Percentiles rank a stretch among this genome's conserved stretches.
phyloP scores from a whole-genome alignment of 164 flowering plant species.

The Chimonanthus praecox region DNA sequence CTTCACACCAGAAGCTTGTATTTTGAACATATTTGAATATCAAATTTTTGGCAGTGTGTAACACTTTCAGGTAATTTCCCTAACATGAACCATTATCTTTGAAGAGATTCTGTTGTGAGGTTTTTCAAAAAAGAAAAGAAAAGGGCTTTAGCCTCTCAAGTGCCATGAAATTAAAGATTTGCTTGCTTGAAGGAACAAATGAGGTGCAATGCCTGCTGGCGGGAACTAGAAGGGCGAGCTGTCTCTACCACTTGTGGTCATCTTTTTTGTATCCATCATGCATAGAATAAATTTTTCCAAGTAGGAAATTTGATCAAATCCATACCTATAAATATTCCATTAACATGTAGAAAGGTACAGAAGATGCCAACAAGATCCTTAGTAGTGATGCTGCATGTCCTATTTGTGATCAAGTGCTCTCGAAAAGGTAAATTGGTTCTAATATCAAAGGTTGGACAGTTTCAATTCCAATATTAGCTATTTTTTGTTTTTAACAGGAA shows the following conservation, averaged over 20 bases:
- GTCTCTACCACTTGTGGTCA: constrained; percentile 81
- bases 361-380: constrained; percentile 87
- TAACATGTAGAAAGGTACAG: constrained; percentile 58
- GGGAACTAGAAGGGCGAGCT: constrained; percentile 83
- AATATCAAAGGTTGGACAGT: background rate
- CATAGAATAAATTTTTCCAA: background rate
- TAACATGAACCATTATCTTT: too few species aligned
- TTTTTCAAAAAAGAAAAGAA: too few species aligned
- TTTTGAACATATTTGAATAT: background rate
- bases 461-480: background rate
- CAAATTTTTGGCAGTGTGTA: background rate
- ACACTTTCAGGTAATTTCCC: background rate
- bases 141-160: background rate
- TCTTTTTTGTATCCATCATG: constrained; percentile 64
- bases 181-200: constrained; percentile 28
- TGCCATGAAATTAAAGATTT: background rate
- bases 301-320: background rate
- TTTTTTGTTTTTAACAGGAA: background rate
- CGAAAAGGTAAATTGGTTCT: constrained; percentile 54
- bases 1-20: background rate
- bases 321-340: constrained; percentile 2
- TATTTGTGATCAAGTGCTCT: constrained; percentile 92
- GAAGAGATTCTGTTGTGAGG: background rate
- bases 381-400: constrained; percentile 92
- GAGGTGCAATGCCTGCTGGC: constrained; percentile 96